Conservation (phyloP, 2,329 filamentous ascomycete species). For the Diaporthe sp. region DNA sequence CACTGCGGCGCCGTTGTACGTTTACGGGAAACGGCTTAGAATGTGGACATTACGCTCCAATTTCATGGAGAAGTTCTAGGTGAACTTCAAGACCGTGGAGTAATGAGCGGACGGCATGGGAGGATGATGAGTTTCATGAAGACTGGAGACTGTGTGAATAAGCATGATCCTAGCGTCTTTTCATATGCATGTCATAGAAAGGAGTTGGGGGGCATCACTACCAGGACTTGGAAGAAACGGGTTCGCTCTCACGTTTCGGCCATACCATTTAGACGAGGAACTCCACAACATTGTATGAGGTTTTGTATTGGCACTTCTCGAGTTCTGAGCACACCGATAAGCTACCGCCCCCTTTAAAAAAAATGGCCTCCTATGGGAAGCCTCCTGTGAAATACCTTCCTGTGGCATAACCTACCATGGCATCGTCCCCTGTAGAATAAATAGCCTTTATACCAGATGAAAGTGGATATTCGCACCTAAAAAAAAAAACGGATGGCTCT, state of each 20-base stretch:
- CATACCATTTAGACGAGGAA: not conserved
- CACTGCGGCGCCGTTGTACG: conserved; percentile 89
- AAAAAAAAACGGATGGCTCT: too few species aligned
- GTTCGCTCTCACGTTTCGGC: not conserved
- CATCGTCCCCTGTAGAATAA: not conserved
- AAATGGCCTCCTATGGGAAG: not conserved
- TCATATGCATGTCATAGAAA: not conserved
- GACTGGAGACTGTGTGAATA: not conserved
- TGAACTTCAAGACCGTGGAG: conserved; percentile 22
- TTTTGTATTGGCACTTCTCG: not conserved
- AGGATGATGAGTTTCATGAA: not conserved
- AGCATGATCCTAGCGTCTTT: conserved; percentile 7
- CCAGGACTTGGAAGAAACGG: not conserved
- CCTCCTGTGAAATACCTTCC: too few species aligned
- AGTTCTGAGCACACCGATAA: too few species aligned
- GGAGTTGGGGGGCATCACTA: not conserved
- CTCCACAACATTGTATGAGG: not conserved
- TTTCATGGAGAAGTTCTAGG: conserved; percentile 38
- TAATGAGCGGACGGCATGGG: not conserved
- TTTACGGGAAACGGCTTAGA: conserved; percentile 87
- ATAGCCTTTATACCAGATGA: too few species aligned
- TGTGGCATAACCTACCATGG: not conserved
- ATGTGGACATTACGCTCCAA: conserved; percentile 79
- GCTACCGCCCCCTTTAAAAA: not conserved
- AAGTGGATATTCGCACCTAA: too few species aligned